phyloP scores from a whole-genome alignment of 2,329 filamentous ascomycete species.

The Ophiocordyceps unilateralis region DNA sequence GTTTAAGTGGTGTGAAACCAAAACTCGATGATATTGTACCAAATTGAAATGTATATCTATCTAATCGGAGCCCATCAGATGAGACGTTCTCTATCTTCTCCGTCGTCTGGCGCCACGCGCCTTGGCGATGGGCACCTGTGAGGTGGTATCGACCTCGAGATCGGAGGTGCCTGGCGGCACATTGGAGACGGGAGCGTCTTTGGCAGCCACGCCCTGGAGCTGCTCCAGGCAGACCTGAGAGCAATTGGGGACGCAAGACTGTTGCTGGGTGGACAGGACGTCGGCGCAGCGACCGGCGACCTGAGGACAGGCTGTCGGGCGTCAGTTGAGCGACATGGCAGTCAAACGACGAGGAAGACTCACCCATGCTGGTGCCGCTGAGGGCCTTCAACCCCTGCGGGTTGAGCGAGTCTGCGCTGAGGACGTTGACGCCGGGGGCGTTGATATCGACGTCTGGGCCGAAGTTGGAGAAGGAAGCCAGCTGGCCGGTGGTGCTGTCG shows the following conservation, averaged over 20 bases:
- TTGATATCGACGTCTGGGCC: constrained; percentile 35
- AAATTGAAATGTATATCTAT: neutral
- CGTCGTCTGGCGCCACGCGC: neutral
- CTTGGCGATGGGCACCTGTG: neutral
- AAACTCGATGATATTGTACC: neutral
- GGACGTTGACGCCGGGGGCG: constrained; percentile 35
- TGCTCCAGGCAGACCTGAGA: neutral
- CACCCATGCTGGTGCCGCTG: constrained; percentile 41
- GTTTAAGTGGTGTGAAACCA: neutral
- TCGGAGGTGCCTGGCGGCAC: neutral
- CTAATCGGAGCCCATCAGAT: no score
- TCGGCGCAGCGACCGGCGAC: neutral
- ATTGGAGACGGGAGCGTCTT: neutral
- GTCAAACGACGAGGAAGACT: constrained; percentile 1
- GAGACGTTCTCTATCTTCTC: no score
- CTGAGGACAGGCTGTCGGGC: neutral
- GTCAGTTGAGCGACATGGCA: neutral
- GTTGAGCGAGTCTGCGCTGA: constrained; percentile 20
- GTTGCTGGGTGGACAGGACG: neutral
- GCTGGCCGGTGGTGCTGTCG: constrained; percentile 28
- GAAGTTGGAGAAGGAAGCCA: constrained; percentile 42
- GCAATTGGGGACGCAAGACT: neutral
- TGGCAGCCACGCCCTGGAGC: neutral
- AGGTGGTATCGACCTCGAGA: neutral
- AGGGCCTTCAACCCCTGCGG: constrained; percentile 20